A percentile compares a stretch with the other conserved stretches of the same genome.
These are phyloP conservation scores for Trichoderma reesei DNA, from an alignment of 495 filamentous ascomycete genomes.

Conservation along the genomic window DNA sequence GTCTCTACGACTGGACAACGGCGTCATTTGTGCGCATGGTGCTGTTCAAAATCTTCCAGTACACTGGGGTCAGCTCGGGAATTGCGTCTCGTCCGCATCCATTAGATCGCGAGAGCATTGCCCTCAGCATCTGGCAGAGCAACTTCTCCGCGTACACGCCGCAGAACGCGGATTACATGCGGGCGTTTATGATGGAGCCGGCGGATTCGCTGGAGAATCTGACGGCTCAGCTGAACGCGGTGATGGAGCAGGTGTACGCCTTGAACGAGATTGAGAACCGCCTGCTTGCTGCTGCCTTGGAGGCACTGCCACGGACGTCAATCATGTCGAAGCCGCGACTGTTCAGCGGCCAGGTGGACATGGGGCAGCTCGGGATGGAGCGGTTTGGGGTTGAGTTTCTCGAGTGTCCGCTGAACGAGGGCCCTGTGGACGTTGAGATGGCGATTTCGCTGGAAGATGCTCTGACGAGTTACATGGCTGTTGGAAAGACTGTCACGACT, in stretches of 20 bases:
- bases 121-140: not conserved
- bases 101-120: not conserved
- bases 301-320: not conserved
- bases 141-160: constrained; percentile 6
- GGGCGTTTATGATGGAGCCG: constrained; percentile 11
- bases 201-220: constrained; percentile 9
- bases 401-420: not conserved
- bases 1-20: constrained; percentile 13
- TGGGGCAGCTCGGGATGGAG: not conserved
- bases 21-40: constrained; percentile 11
- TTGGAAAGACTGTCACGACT: not conserved
- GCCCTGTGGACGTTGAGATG: not conserved
- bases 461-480: not conserved
- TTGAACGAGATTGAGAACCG: not conserved
- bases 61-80: constrained; percentile 1
- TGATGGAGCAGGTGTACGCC: not conserved
- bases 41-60: constrained; percentile 12
- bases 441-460: not conserved
- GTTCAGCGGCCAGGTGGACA: not conserved
- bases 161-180: constrained; percentile 9
- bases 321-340: not conserved
- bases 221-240: not conserved
- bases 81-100: not conserved
- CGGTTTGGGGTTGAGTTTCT: not conserved
- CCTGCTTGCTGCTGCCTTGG: not conserved